phyloP scores from a whole-genome alignment of 352 stramenopile species.

The Globisporangium cederbergense region DNA sequence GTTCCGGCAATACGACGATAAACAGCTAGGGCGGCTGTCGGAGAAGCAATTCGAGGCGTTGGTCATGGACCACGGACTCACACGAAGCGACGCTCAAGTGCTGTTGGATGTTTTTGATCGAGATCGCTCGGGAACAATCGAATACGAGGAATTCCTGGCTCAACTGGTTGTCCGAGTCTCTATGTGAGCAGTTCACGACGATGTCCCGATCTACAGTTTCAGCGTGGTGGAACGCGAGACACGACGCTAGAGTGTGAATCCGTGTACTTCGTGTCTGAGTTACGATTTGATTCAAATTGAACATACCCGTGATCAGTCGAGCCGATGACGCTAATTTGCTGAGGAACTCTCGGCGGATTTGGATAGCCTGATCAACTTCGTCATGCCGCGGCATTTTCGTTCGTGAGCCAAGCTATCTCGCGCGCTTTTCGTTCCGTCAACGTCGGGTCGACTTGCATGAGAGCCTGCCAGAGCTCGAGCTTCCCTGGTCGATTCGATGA shows the following conservation, averaged over 20 bases:
- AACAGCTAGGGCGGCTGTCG: constrained; percentile 32
- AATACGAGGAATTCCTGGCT: constrained; percentile 57
- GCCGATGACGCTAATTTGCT: no score
- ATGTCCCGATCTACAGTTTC: not conserved
- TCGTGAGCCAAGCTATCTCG: constrained; percentile 33
- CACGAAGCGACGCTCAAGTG: constrained; percentile 24
- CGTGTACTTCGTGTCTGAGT: no score
- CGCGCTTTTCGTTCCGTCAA: constrained; percentile 47
- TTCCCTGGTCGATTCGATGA: constrained; percentile 38
- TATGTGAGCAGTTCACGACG: not conserved
- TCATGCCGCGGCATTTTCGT: constrained; percentile 8
- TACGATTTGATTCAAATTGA: not conserved
- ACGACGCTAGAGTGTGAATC: no score
- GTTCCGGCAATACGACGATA: constrained; percentile 50
- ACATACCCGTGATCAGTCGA: not conserved
- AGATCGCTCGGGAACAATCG: constrained; percentile 45
- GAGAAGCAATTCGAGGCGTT: constrained; percentile 47
- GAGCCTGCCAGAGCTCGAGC: constrained; percentile 61
- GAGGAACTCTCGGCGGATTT: no score
- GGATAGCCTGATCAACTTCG: not conserved
- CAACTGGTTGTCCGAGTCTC: constrained; percentile 30
- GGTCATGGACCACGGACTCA: constrained; percentile 30
- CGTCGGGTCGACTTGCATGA: constrained; percentile 65
- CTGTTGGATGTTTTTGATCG: constrained; percentile 39
- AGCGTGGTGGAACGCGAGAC: not conserved